Conservation (phyloP, 768 basidiomycete genomes). For the Russula earlei region DNA sequence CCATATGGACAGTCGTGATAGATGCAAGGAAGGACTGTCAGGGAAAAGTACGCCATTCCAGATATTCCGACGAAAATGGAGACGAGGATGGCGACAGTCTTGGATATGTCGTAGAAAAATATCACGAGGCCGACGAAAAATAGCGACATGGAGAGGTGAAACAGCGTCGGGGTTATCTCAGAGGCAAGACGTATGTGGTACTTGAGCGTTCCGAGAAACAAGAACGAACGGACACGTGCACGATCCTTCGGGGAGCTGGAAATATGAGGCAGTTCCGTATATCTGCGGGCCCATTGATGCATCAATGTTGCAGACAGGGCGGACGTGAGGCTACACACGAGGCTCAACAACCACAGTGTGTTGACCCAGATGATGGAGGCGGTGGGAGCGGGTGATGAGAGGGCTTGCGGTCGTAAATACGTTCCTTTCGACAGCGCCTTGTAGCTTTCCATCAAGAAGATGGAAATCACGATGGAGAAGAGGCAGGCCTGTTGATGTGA, state of each 20-base stretch:
- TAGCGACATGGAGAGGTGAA: slow-evolving; percentile 40
- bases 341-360: slow-evolving; percentile 15
- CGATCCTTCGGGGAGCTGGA: slow-evolving; percentile 26
- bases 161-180: slow-evolving; percentile 34
- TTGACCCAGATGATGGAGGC: slow-evolving; percentile 10
- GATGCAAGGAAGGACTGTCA: slow-evolving; percentile 16
- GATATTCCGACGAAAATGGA: slow-evolving; percentile 1
- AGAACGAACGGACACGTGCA: slow-evolving; percentile 29
- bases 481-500: slow-evolving; percentile 16
- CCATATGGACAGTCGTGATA: slow-evolving; percentile 18
- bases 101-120: slow-evolving; percentile 30
- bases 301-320: slow-evolving; percentile 10
- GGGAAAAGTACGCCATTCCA: slow-evolving; percentile 10
- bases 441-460: slow-evolving; percentile 20
- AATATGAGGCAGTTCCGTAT: slow-evolving; percentile 20
- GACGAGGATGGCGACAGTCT: slow-evolving; percentile 7
- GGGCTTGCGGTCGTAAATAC: neutral
- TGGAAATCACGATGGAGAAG: slow-evolving; percentile 18
- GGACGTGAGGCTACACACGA: slow-evolving; percentile 12
- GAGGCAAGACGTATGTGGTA: slow-evolving; percentile 34
- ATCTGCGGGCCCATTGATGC: slow-evolving; percentile 17
- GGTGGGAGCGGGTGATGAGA: neutral
- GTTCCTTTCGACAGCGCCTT: slow-evolving; percentile 10
- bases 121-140: slow-evolving; percentile 41
- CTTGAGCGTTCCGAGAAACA: slow-evolving; percentile 32